Evolutionary conservation across 2,329 filamentous ascomycete species (phyloP), one percentile per base, ranked within the genome.

Genomic region (Phyllosticta ampelicida): DNA sequence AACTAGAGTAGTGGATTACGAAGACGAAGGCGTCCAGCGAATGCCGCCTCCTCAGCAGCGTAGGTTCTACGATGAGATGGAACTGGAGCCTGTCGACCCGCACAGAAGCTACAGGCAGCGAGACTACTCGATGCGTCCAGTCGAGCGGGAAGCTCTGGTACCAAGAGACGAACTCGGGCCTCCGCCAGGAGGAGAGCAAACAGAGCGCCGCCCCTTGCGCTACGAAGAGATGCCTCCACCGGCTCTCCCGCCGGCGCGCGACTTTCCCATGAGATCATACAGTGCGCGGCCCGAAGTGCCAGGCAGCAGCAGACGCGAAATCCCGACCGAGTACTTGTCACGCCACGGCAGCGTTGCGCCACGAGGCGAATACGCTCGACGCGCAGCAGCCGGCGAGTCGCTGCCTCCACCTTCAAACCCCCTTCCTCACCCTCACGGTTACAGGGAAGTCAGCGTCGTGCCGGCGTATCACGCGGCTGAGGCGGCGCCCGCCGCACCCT

Each of bases 21-120:
- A 73, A 28, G 68, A 71, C 16, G 54, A 65, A 36, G 61, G 23
- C 11, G 19, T 70, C 18, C 68, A 69, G 54, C 66, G 66, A 52
- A 74, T 74, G 71, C 70, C 68, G 19, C 71, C 84, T 3, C 81
- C 84, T 2, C 66, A 75, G 9, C 66, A 78, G 73, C 66, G 71
- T 21, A 66, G 74, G 16, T 75, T 74, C 50, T 73, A 88, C 20
- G 84, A 84, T 10, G 81, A 86, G 61, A 80, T 83, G 1, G 85
- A 87, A 61, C 81, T 77, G 55, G 72, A 77, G 54, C 65, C 76
- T 23, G 66, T 78, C 8, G 78, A 82, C 54, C 78, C 80, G 61
- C 52, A 59, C 20, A 77, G 81, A 60, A 72, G 77, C 26, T 82
- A 81, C 61, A 78, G 79, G 16, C 78, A 80, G 62, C 74, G 81